Percentiles rank a stretch among this genome's conserved stretches.
These are phyloP conservation scores for Colletotrichum zoysiae DNA, from an alignment of 2,329 filamentous ascomycete genomes.

Conservation along the genomic window DNA sequence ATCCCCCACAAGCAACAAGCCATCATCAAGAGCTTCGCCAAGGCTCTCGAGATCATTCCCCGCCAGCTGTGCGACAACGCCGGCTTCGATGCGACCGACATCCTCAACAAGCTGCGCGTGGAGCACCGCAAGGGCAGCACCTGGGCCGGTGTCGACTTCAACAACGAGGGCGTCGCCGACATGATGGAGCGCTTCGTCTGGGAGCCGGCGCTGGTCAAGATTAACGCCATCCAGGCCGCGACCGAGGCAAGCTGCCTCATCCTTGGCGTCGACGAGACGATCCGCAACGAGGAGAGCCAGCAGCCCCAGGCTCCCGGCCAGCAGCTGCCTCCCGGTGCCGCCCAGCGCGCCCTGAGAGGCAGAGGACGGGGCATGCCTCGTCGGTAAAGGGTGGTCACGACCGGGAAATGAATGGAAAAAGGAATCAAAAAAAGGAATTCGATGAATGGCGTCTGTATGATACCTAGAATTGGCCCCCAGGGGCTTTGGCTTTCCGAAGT, in stretches of 20 bases:
- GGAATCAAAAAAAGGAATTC: constrained; percentile 39
- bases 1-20: constrained; percentile 95
- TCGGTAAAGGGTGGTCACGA: constrained; percentile 63
- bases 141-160: constrained; percentile 97
- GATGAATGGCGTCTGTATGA: constrained; percentile 44
- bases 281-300: constrained; percentile 95
- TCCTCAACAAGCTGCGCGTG: constrained; percentile 94
- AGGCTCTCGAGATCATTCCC: constrained; percentile 95
- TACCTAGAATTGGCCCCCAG: constrained; percentile 41
- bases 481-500: constrained; percentile 40
- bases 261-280: constrained; percentile 96
- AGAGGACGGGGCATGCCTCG: constrained; percentile 91
- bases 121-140: constrained; percentile 93
- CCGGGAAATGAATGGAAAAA: constrained; percentile 43
- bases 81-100: constrained; percentile 97
- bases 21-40: constrained; percentile 97
- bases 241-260: constrained; percentile 97
- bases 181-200: constrained; percentile 97
- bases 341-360: constrained; percentile 87
- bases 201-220: constrained; percentile 96
- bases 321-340: constrained; percentile 82
- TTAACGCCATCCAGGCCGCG: constrained; percentile 96
- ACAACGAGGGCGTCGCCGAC: constrained; percentile 90
- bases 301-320: constrained; percentile 84
- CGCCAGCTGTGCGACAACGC: constrained; percentile 98